Base-by-base conservation (phyloP, 2,329 filamentous ascomycete species). In the Aureobasidium sp. region DNA sequence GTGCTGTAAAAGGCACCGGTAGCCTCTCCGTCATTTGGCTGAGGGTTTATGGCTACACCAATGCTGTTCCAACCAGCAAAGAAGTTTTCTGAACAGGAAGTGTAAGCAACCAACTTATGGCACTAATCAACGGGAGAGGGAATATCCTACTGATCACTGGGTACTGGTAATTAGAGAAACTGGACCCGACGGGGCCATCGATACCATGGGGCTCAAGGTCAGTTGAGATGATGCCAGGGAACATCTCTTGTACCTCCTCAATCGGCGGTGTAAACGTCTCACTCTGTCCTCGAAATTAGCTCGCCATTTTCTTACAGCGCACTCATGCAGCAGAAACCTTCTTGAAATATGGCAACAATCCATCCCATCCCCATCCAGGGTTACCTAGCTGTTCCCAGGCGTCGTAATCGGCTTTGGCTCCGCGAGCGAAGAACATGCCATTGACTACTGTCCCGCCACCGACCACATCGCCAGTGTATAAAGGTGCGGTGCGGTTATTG, bases 1-100 rank as follows among this genome's bases (percentile, higher is more conserved):
- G 73, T 69, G 34, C 69, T 72, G 72, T 72, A 76, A 32, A 72
- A 74, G 5, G 70, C 67, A 10, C 74, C 74, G 5, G 34, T 48
- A 4, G 67, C 69, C 27, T 66, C 63, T 57, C 64, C 63, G 13
- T 55, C 62, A 15, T 64, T 64, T 23, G 69, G 67, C 23, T 62
- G 37, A 10, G 66, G 64, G n/a, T 61, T 64, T n/a, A 60, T 55
- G 29, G 68, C 65, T 10, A 51, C 42, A 34, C 51, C 34, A 44
- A 63, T 36, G 61, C 59, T 64, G 61, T 66, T n/a, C 64, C 66
- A 36, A 47, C 56, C 63, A 60, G 64, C 63, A 64, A 67, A 46
- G 64, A 62, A 34, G 65, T 64, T 61, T 48, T 51, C 44, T 42
- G 23, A 3, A 4, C 12, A 4, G 32, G 46, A 17, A 32, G 8